A percentile compares a stretch with the other conserved stretches of the same genome.
These are phyloP conservation scores for Lolium multiflorum DNA, from an alignment of 176 grass and related monocot species.

Conservation along the genomic window DNA sequence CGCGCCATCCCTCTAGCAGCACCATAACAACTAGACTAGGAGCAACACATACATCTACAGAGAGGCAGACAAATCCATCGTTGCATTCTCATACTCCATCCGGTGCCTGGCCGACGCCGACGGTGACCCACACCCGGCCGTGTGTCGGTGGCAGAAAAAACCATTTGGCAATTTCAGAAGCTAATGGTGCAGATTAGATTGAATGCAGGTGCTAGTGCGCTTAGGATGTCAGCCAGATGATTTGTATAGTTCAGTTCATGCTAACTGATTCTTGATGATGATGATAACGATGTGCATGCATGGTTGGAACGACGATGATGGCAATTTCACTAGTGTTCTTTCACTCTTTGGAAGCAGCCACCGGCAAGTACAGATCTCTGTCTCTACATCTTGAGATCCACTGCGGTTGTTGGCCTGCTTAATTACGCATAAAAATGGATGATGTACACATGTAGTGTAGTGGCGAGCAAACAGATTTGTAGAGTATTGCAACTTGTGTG, in stretches of 20 bases:
- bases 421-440: not conserved
- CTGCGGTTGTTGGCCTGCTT: conserved; percentile 33
- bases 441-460: not conserved
- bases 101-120: not conserved
- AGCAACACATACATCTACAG: not conserved
- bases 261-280: not conserved
- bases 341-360: not conserved
- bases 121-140: not conserved
- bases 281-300: too few species aligned
- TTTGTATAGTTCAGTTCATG: not conserved
- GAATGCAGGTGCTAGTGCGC: not conserved
- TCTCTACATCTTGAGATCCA: conserved; percentile 48
- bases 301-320: not conserved
- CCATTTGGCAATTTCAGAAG: too few species aligned
- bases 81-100: conserved; percentile 9
- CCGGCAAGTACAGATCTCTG: conserved; percentile 23
- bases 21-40: not conserved
- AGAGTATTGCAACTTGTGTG: not conserved
- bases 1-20: too few species aligned
- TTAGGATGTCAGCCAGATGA: too few species aligned
- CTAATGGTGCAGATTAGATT: not conserved
- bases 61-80: not conserved
- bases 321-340: not conserved
- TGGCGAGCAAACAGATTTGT: not conserved
- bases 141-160: conserved; percentile 33